Evolutionary conservation across 768 basidiomycete genomes (phyloP).

Genomic region (Suillus hirtellus): DNA sequence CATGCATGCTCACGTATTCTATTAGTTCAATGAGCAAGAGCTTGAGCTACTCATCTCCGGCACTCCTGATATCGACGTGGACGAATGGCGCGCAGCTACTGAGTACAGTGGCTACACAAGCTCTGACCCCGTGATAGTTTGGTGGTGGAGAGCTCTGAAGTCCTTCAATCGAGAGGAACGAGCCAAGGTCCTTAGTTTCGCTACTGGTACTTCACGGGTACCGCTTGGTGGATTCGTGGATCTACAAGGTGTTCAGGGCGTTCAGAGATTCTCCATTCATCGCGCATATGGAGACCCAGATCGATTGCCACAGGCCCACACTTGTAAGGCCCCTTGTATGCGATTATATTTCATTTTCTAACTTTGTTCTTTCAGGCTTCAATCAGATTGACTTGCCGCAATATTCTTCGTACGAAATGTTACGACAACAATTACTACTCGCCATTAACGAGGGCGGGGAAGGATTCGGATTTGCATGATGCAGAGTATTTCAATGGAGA

Average conservation of each 20-base stretch:
- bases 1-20: slow-evolving; percentile 13
- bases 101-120: slow-evolving; percentile 87
- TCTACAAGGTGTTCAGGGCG: slow-evolving; percentile 92
- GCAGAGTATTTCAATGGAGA: slow-evolving; percentile 6
- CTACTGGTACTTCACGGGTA: slow-evolving; percentile 89
- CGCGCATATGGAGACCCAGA: slow-evolving; percentile 87
- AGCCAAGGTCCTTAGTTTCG: slow-evolving; percentile 96
- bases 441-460: slow-evolving; percentile 97
- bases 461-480: slow-evolving; percentile 84
- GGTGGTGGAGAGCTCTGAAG: slow-evolving; percentile 99
- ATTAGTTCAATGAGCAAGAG: slow-evolving; percentile 91
- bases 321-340: slow-evolving; percentile 54
- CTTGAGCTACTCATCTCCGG: slow-evolving; percentile 93
- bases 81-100: slow-evolving; percentile 93
- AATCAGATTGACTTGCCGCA: slow-evolving; percentile 94
- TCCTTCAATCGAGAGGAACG: slow-evolving; percentile 96
- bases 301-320: slow-evolving; percentile 86
- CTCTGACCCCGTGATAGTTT: slow-evolving; percentile 93
- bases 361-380: slow-evolving; percentile 58
- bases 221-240: slow-evolving; percentile 94
- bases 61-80: slow-evolving; percentile 97
- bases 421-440: slow-evolving; percentile 84
- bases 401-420: slow-evolving; percentile 95
- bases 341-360: slow-evolving; percentile 9
- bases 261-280: slow-evolving; percentile 94